These are phyloP conservation scores for Ogataea trehaloabstinens DNA, from an alignment of 805 yeast species.

Conservation along the genomic window DNA sequence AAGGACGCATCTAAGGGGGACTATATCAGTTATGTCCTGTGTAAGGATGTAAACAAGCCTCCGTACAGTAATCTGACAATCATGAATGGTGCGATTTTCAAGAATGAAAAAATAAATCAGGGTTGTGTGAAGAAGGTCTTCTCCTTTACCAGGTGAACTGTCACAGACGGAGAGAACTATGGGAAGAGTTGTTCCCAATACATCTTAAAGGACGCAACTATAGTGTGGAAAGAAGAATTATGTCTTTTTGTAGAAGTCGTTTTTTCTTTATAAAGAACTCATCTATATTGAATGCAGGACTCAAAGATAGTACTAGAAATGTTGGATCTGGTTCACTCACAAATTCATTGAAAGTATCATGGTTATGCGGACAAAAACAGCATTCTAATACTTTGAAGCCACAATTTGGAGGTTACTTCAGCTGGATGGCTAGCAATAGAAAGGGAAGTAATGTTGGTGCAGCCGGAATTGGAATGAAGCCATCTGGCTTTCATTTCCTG, in stretches of 20 bases:
- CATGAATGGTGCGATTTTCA: slow-evolving; percentile 5
- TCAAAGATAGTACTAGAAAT: slow-evolving; percentile 13
- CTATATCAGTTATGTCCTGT: no score
- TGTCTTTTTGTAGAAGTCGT: slow-evolving; percentile 48
- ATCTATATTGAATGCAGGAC: slow-evolving; percentile 36
- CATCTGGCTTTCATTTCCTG: background rate
- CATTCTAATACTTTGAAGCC: background rate
- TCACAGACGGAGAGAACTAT: no score
- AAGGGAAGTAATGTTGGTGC: background rate
- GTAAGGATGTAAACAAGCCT: no score
- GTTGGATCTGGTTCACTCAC: background rate
- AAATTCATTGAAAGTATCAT: background rate
- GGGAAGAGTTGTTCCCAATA: no score
- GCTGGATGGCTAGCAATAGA: background rate
- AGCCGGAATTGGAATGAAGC: background rate
- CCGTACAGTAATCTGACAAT: background rate
- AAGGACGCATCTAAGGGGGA: no score
- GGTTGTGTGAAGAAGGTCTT: background rate
- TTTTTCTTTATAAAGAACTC: slow-evolving; percentile 59
- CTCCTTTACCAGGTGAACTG: no score
- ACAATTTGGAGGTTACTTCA: background rate
- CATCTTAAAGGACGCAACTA: no score
- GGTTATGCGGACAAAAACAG: background rate
- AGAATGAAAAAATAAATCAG: background rate
- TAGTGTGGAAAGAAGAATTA: no score